Evolutionary conservation across 1,139 yeast genomes (phyloP).

Genomic region (Yamadazyma diddensiae): DNA sequence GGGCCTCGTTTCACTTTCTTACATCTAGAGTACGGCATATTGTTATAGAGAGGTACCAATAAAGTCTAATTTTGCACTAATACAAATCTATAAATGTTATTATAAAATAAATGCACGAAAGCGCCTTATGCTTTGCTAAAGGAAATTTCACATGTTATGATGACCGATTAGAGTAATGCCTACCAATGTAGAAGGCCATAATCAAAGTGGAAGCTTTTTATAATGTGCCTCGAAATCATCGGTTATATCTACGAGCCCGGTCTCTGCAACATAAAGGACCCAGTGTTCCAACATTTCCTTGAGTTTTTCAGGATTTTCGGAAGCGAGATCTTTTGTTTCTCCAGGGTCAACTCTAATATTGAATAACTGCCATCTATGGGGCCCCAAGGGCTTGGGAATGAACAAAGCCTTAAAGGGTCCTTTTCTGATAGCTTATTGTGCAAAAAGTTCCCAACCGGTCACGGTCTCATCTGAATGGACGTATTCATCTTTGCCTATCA

Average conservation of each 20-base stretch:
- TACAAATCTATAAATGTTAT: no score
- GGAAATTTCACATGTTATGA: no score
- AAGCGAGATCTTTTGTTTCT: constrained; percentile 43
- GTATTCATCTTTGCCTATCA: constrained; percentile 21
- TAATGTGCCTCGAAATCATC: constrained; percentile 5
- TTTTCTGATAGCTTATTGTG: constrained; percentile 53
- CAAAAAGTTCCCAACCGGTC: constrained; percentile 59
- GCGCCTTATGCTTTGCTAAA: no score
- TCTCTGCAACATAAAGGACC: constrained; percentile 53
- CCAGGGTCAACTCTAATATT: constrained; percentile 45
- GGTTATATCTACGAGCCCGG: constrained; percentile 44
- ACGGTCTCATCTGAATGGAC: constrained; percentile 46
- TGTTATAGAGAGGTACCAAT: no score
- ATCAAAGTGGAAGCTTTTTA: background rate
- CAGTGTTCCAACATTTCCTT: constrained; percentile 44
- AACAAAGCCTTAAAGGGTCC: constrained; percentile 49
- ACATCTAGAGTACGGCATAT: no score
- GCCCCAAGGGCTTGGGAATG: constrained; percentile 49
- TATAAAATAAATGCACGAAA: no score
- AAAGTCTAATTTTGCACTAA: no score
- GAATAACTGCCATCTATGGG: constrained; percentile 50
- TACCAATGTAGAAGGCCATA: no score
- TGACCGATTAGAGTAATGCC: no score
- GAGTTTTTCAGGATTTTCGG: constrained; percentile 27
- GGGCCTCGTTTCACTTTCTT: no score